phyloP scores from a whole-genome alignment of 2,329 filamentous ascomycete genomes.

The Talaromyces pinophilus region DNA sequence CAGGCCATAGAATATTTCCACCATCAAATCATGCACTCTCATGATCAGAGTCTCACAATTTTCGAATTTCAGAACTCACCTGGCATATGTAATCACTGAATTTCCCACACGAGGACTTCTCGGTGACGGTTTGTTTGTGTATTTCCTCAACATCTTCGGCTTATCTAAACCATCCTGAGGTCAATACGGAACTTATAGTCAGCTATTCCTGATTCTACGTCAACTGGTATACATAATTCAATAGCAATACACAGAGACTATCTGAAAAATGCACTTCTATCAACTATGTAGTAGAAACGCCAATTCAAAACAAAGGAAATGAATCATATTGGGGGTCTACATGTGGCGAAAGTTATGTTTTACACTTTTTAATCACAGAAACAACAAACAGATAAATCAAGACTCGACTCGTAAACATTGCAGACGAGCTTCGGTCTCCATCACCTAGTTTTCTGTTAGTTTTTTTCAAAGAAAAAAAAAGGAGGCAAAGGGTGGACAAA shows the following conservation, averaged over 20 bases:
- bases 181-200: background rate
- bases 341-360: constrained; percentile 33
- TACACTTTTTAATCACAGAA: constrained; percentile 38
- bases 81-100: background rate
- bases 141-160: background rate
- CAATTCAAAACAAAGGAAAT: constrained; percentile 27
- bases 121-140: background rate
- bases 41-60: background rate
- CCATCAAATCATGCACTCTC: no score
- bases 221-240: background rate
- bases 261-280: constrained; percentile 1
- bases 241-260: background rate
- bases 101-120: background rate
- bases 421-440: constrained; percentile 84
- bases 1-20: no score
- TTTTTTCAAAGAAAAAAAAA: background rate
- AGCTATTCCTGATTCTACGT: background rate
- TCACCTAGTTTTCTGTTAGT: constrained; percentile 60
- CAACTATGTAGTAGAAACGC: background rate
- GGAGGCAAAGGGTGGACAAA: constrained; percentile 53
- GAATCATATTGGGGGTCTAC: constrained; percentile 41
- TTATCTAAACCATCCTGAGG: background rate
- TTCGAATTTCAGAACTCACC: background rate
- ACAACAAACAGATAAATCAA: constrained; percentile 13
- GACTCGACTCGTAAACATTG: constrained; percentile 83